A percentile compares a stretch with the other conserved stretches of the same genome.
phyloP scores from a whole-genome alignment of 305 asterid species.

The Fraxinus latifolia region DNA sequence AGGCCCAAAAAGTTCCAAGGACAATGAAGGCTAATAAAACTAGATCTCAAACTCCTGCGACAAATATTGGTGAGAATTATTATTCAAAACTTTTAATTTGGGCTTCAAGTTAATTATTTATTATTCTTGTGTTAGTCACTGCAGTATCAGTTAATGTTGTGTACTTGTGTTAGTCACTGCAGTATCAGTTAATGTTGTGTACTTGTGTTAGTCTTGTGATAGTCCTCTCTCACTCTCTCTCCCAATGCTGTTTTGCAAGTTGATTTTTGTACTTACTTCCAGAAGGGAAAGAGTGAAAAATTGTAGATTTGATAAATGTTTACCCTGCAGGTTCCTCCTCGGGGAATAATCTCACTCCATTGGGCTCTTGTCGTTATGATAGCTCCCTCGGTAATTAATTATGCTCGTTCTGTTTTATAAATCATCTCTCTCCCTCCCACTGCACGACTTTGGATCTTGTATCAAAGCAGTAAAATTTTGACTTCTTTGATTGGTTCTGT shows the following conservation, averaged over 20 bases:
- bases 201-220: background rate
- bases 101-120: background rate
- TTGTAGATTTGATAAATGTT: constrained; percentile 15
- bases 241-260: background rate
- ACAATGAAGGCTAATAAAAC: constrained; percentile 61
- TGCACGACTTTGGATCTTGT: constrained; percentile 7
- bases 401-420: background rate
- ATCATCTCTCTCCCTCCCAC: background rate
- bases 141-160: too few relatives aligned
- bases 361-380: constrained; percentile 93
- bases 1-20: constrained; percentile 65
- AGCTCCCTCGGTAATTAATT: constrained; percentile 75
- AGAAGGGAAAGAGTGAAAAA: background rate
- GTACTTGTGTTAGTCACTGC: background rate
- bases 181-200: background rate
- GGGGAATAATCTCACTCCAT: constrained; percentile 69
- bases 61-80: constrained; percentile 64
- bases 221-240: background rate
- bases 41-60: constrained; percentile 42
- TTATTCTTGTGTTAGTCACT: background rate
- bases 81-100: background rate
- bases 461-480: background rate
- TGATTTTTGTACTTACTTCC: background rate
- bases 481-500: constrained; percentile 6
- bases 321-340: constrained; percentile 75